Conservation (phyloP, 2,329 filamentous ascomycete species). For the Aaosphaeria arxii region DNA sequence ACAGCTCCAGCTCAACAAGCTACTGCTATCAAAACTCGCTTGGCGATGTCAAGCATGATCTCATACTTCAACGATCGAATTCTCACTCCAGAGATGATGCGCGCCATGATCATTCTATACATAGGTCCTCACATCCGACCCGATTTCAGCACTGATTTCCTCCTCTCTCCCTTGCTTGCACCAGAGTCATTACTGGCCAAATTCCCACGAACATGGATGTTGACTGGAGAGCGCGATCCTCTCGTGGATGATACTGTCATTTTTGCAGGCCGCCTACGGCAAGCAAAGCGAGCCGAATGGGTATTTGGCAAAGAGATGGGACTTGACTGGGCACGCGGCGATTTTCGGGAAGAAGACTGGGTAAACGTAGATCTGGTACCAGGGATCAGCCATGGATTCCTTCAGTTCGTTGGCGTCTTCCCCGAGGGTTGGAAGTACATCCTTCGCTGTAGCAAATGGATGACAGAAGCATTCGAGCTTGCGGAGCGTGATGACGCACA, state of each 20-base stretch:
- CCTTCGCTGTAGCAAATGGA: constrained; percentile 75
- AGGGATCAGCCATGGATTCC: constrained; percentile 87
- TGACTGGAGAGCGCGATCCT: constrained; percentile 93
- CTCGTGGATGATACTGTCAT: constrained; percentile 96
- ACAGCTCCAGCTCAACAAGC: constrained; percentile 37
- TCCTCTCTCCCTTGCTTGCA: constrained; percentile 84
- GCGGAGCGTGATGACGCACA: constrained; percentile 36
- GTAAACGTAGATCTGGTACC: constrained; percentile 83
- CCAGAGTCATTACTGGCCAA: constrained; percentile 76
- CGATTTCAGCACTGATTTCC: constrained; percentile 87
- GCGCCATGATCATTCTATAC: constrained; percentile 97
- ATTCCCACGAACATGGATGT: constrained; percentile 93
- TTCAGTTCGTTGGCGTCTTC: constrained; percentile 86
- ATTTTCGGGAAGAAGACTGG: constrained; percentile 69
- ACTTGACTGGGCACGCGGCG: constrained; percentile 50
- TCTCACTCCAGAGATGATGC: constrained; percentile 96
- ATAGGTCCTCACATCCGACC: constrained; percentile 91
- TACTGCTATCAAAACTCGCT: constrained; percentile 69
- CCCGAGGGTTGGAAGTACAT: constrained; percentile 89
- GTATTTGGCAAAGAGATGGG: constrained; percentile 54
- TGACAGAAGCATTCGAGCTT: constrained; percentile 69
- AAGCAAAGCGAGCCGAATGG: constrained; percentile 65
- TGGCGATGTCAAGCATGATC: constrained; percentile 95
- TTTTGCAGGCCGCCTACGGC: constrained; percentile 83
- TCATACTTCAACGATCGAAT: constrained; percentile 97